Base-by-base conservation (phyloP, 169 alveolate genomes). In the Plasmodium gallinaceum region DNA sequence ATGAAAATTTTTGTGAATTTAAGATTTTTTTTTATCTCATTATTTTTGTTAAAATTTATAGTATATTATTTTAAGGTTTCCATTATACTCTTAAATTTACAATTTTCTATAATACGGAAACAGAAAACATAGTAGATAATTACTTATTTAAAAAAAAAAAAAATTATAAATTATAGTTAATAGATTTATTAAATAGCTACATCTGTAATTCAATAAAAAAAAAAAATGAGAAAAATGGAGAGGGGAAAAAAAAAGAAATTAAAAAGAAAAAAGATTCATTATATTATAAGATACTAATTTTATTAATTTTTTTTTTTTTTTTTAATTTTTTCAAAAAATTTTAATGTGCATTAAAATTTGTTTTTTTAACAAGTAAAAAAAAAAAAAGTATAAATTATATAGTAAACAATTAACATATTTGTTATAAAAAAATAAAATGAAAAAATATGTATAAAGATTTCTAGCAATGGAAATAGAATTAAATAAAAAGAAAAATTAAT, bases 391-490 rank as follows among this genome's bases (percentile, higher is more conserved):
- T 18, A 12, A n/a, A 71, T 58, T 37, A 0, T 20, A 70, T 14
- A 10, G 48, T 57, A 57, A 57, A 57, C 2, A 57, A 57, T 57
- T 1, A 10, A 22, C 9, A 18, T 22, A 57, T 9, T 57, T 57
- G 12, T 18, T 7, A 14, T 14, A 57, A 14, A 16, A 14, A 18
- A 24, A 46, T 9, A n/a, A 32, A 32, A 24, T 46, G 10, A 71
- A 71, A 52, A 71, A 10, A 42, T 48, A 51, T 52, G 20, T 7
- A 18, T 18, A 42, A 58, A 20, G 51, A 37, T 48, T 71, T 51
- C 54, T 71, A 48, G n/a, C 24, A 42, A 71, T 52, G 52, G 83
- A 71, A 51, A 48, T 71, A 71, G 69, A 71, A 71, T 71, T 6
- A 71, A 48, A 51, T 71, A 39, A 18, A 71, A n/a, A 26, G 8